Percentiles rank a stretch among this genome's conserved stretches.
These are phyloP conservation scores for Sclerotiophoma versabilis DNA, from an alignment of 2,329 filamentous ascomycete genomes.

Conservation along the genomic window DNA sequence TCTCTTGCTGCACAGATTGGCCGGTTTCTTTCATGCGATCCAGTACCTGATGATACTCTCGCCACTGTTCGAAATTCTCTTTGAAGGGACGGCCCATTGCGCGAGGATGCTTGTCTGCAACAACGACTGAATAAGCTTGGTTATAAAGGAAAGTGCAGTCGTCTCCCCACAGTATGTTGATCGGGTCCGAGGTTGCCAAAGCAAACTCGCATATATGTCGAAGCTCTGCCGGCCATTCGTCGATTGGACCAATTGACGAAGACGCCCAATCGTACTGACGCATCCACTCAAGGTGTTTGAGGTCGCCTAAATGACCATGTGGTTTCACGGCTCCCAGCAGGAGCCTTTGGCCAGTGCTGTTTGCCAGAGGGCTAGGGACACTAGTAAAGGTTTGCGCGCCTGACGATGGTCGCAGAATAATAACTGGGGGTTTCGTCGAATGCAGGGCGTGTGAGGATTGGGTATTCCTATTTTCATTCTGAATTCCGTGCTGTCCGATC, in stretches of 20 bases:
- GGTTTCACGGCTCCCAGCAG: neutral
- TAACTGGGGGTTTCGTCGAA: neutral
- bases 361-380: too few species aligned
- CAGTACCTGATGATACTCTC: slow-evolving; percentile 71
- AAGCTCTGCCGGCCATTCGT: slow-evolving; percentile 72
- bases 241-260: slow-evolving; percentile 76
- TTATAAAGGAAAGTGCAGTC: slow-evolving; percentile 74
- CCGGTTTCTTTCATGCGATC: slow-evolving; percentile 70
- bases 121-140: slow-evolving; percentile 67
- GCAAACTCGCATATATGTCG: slow-evolving; percentile 79
- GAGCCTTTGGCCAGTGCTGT: neutral
- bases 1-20: slow-evolving; percentile 81
- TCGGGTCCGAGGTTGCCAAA: slow-evolving; percentile 62
- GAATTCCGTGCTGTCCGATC: neutral
- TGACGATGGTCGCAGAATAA: neutral
- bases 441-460: neutral
- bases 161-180: slow-evolving; percentile 78
- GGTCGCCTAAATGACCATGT: slow-evolving; percentile 4
- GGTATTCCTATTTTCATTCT: too few species aligned
- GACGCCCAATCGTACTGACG: slow-evolving; percentile 73
- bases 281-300: slow-evolving; percentile 71
- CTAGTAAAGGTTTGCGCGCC: neutral
- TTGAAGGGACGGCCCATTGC: slow-evolving; percentile 76
- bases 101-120: slow-evolving; percentile 75
- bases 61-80: slow-evolving; percentile 75